Evolutionary conservation across 805 yeast genomes (phyloP), one percentile per base, ranked within the genome.

Genomic region (Teunomyces lycoperdinae): DNA sequence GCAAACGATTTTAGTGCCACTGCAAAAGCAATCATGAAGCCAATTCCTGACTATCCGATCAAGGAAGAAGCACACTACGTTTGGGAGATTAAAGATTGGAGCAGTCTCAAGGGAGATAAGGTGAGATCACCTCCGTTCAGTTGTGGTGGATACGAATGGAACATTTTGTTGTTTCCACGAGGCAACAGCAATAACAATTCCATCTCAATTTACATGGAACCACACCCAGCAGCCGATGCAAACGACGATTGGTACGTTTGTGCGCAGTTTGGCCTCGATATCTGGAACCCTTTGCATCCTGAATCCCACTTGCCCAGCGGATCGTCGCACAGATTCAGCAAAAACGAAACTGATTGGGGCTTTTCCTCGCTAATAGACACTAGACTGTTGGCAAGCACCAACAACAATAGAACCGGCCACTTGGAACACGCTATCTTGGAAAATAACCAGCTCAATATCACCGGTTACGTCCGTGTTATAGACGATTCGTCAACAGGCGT

Each of bases 281-380:
- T 89, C 48, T 90, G 97, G 80, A 87, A 87, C 60, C 96, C 97
- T 0, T 71, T 73, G 4, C 80, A 84, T 58, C 86, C 91, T 0
- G 63, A 74, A 4, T 69, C 80, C n/a, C 83, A 79, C 60, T 71
- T 81, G 24, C 67, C 78, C 9, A 84, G 82, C 57, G 76, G 79
- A 6, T 85, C 96, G 0, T 80, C 80, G 49, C 96, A 90, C 62
- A 73, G 99, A 52, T 94, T 89, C 68, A 80, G 76, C 54, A 74
- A 81, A 8, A 71, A 75, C 42, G 96, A 88, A 47, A 80, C 88
- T 1, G 99, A 94, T 64, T 94, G 99, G 99, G 99, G 99, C 26
- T 94, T 94, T 66, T 80, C 91, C 8, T 83, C 83, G 49, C 83
- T 89, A 57, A 70, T 83, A 14, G 92, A 86, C 47, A 58, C 79